Percentiles rank a stretch among this genome's conserved stretches.
Evolutionary conservation across 2,329 filamentous ascomycete species (phyloP).

Genomic region (Microdochium trichocladiopsis): DNA sequence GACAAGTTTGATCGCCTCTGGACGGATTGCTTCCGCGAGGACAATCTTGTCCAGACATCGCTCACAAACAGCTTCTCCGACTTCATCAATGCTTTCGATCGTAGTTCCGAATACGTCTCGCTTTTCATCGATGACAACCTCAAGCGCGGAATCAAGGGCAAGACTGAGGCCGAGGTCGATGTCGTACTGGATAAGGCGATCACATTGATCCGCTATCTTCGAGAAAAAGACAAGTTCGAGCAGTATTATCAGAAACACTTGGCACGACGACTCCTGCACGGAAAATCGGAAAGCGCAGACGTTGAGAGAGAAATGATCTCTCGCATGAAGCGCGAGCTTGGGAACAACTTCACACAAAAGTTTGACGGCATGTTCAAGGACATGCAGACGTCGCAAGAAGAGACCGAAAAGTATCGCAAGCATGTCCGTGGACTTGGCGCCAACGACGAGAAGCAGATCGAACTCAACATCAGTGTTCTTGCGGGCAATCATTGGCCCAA

Average conservation of each 20-base stretch:
- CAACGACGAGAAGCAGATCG: conserved; percentile 55
- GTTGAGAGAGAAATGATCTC: conserved; percentile 94
- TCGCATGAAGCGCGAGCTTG: conserved; percentile 94
- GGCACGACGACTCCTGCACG: conserved; percentile 77
- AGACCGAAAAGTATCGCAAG: conserved; percentile 69
- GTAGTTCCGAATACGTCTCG: conserved; percentile 87
- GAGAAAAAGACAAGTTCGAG: conserved; percentile 92
- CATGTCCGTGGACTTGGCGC: conserved; percentile 50
- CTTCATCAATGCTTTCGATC: conserved; percentile 85
- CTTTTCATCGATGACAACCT: conserved; percentile 96
- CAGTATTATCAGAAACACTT: conserved; percentile 98
- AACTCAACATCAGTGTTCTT: conserved; percentile 77
- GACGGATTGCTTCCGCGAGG: conserved; percentile 63
- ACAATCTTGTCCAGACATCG: conserved; percentile 72
- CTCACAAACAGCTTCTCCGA: conserved; percentile 83
- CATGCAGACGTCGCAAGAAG: conserved; percentile 79
- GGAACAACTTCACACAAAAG: conserved; percentile 87
- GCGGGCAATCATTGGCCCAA: conserved; percentile 95
- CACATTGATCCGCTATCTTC: conserved; percentile 76
- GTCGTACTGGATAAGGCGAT: conserved; percentile 82
- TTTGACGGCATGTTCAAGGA: conserved; percentile 98
- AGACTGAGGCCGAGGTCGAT: conserved; percentile 84
- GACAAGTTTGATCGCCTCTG: conserved; percentile 83
- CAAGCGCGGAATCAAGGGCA: conserved; percentile 88
- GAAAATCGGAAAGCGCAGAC: conserved; percentile 83